A percentile compares a stretch with the other conserved stretches of the same genome.
These are phyloP conservation scores for Chaetothyriales sp. DNA, from an alignment of 2,329 filamentous ascomycete genomes.

Conservation along the genomic window DNA sequence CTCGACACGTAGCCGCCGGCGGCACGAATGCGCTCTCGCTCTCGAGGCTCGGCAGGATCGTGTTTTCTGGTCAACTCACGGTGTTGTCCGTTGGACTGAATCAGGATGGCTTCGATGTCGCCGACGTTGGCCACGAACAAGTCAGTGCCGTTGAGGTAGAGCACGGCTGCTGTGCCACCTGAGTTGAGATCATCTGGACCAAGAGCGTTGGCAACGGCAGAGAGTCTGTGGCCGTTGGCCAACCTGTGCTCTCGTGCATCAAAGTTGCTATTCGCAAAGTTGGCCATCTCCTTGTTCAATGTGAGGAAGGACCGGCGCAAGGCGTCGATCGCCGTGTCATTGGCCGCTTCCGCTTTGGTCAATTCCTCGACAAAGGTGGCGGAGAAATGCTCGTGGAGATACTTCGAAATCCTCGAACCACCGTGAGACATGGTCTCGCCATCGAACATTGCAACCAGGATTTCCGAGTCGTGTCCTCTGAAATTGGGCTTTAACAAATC, in stretches of 20 bases:
- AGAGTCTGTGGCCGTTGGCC: slow-evolving; percentile 53
- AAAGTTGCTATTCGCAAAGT: slow-evolving; percentile 65
- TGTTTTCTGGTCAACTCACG: slow-evolving; percentile 80
- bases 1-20: slow-evolving; percentile 92
- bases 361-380: slow-evolving; percentile 72
- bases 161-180: slow-evolving; percentile 80
- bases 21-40: slow-evolving; percentile 80
- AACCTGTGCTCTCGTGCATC: slow-evolving; percentile 35
- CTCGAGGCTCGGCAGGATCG: slow-evolving; percentile 72
- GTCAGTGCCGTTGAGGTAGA: slow-evolving; percentile 80
- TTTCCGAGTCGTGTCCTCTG: slow-evolving; percentile 78
- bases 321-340: slow-evolving; percentile 70
- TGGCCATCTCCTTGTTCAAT: slow-evolving; percentile 87
- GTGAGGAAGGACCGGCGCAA: slow-evolving; percentile 73
- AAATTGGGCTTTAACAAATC: slow-evolving; percentile 91
- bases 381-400: slow-evolving; percentile 88
- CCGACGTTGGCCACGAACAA: slow-evolving; percentile 92
- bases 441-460: slow-evolving; percentile 88
- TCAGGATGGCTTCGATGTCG: slow-evolving; percentile 88
- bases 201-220: slow-evolving; percentile 59
- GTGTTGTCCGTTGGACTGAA: slow-evolving; percentile 74
- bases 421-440: slow-evolving; percentile 78
- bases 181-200: slow-evolving; percentile 81
- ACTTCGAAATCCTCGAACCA: slow-evolving; percentile 93
- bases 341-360: slow-evolving; percentile 51